These are phyloP conservation scores for Dillenia turbinata DNA, from an alignment of 164 flowering plant genomes.

Conservation along the genomic window DNA sequence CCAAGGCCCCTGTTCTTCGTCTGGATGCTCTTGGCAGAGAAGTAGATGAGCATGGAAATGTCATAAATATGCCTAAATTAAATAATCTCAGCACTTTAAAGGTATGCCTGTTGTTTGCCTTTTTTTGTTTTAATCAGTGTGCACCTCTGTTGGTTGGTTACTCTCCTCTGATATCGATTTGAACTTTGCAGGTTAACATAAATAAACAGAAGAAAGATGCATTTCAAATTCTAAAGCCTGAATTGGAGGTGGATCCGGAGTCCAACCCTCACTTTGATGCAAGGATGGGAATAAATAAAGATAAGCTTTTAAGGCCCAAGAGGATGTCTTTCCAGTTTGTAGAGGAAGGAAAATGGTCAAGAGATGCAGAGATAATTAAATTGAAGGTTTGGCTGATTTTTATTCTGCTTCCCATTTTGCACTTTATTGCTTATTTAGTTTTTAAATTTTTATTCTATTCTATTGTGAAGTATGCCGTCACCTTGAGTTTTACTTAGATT, in stretches of 20 bases:
- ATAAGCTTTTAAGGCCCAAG: constrained; percentile 85
- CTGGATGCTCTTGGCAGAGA: constrained; percentile 96
- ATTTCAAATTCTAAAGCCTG: constrained; percentile 91
- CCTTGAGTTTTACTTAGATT: too few relatives aligned
- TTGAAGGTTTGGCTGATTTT: constrained; percentile 52
- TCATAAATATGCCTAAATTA: constrained; percentile 68
- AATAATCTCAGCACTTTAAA: constrained; percentile 85
- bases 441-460: too few relatives aligned
- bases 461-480: too few relatives aligned
- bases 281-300: constrained; percentile 82
- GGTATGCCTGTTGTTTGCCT: constrained; percentile 37
- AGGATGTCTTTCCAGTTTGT: constrained; percentile 90
- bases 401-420: too few relatives aligned
- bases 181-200: constrained; percentile 76
- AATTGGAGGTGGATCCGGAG: constrained; percentile 80
- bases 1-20: constrained; percentile 95
- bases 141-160: background rate
- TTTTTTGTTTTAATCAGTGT: background rate
- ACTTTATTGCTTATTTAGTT: too few relatives aligned
- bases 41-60: constrained; percentile 96
- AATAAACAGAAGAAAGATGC: constrained; percentile 98
- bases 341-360: constrained; percentile 98
- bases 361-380: constrained; percentile 77
- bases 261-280: constrained; percentile 84
- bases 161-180: constrained; percentile 8